Evolutionary conservation across 2,329 filamentous ascomycete genomes (phyloP).

Genomic region (Hymenoscyphus occultus): DNA sequence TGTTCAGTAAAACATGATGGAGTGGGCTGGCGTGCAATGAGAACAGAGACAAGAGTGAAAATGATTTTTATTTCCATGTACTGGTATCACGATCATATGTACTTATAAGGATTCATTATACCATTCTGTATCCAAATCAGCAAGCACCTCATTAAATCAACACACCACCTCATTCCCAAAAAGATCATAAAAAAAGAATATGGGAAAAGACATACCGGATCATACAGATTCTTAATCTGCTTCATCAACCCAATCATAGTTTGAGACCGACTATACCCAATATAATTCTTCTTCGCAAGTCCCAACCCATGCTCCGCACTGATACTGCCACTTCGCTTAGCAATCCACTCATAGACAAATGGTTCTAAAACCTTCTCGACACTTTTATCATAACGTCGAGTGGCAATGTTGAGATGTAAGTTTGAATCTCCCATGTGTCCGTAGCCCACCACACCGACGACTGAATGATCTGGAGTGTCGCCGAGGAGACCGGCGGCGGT

Average conservation of each 20-base stretch:
- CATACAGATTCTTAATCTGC: slow-evolving; percentile 89
- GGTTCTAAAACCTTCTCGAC: slow-evolving; percentile 89
- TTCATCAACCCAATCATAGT: slow-evolving; percentile 90
- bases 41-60: neutral
- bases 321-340: slow-evolving; percentile 83
- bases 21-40: neutral
- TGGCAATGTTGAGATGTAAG: slow-evolving; percentile 86
- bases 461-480: slow-evolving; percentile 71
- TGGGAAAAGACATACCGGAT: slow-evolving; percentile 66
- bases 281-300: slow-evolving; percentile 91
- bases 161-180: no score
- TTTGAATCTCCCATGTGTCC: slow-evolving; percentile 98
- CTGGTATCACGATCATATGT: slow-evolving; percentile 54
- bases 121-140: slow-evolving; percentile 64
- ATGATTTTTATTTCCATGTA: neutral
- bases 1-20: neutral
- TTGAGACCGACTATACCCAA: slow-evolving; percentile 86
- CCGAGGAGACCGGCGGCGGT: slow-evolving; percentile 72
- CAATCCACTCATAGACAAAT: slow-evolving; percentile 97
- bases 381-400: slow-evolving; percentile 76
- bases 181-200: no score
- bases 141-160: neutral
- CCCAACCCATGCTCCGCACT: slow-evolving; percentile 95
- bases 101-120: slow-evolving; percentile 99
- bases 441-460: slow-evolving; percentile 89